A percentile compares a stretch with the other conserved stretches of the same genome.
These are phyloP conservation scores for Hypoxylon sp. DNA, from an alignment of 2,329 filamentous ascomycete genomes.

Conservation along the genomic window DNA sequence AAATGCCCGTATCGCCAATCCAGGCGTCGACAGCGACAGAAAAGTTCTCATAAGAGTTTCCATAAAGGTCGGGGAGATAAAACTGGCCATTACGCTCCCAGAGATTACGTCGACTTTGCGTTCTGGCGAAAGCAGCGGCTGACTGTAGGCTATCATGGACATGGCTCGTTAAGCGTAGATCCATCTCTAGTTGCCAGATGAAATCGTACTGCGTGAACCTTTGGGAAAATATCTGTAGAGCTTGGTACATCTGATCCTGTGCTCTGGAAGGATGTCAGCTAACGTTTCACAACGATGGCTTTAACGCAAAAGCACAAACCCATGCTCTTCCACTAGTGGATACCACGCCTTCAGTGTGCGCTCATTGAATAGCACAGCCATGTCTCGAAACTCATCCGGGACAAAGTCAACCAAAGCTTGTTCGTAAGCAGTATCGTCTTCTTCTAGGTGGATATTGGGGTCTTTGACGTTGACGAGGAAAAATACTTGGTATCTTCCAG, in stretches of 20 bases:
- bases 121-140: constrained; percentile 67
- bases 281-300: background rate
- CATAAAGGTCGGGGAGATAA: constrained; percentile 74
- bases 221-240: constrained; percentile 61
- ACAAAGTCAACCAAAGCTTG: constrained; percentile 60
- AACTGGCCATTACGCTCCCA: constrained; percentile 80
- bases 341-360: constrained; percentile 71
- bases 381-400: constrained; percentile 71
- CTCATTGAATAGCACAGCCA: constrained; percentile 73
- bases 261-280: constrained; percentile 8
- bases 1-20: constrained; percentile 64
- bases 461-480: constrained; percentile 69
- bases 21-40: constrained; percentile 41
- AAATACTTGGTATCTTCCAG: constrained; percentile 68
- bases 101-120: constrained; percentile 71
- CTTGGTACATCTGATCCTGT: constrained; percentile 39
- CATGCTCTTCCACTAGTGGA: constrained; percentile 63
- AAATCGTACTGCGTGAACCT: constrained; percentile 65
- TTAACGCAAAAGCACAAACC: constrained; percentile 9
- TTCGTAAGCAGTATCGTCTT: constrained; percentile 57
- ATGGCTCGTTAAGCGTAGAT: constrained; percentile 67
- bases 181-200: constrained; percentile 74
- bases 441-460: constrained; percentile 62
- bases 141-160: constrained; percentile 58
- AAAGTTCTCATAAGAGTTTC: constrained; percentile 72